Evolutionary conservation across 768 basidiomycete genomes (phyloP).

Genomic region (Tulasnella sp.): DNA sequence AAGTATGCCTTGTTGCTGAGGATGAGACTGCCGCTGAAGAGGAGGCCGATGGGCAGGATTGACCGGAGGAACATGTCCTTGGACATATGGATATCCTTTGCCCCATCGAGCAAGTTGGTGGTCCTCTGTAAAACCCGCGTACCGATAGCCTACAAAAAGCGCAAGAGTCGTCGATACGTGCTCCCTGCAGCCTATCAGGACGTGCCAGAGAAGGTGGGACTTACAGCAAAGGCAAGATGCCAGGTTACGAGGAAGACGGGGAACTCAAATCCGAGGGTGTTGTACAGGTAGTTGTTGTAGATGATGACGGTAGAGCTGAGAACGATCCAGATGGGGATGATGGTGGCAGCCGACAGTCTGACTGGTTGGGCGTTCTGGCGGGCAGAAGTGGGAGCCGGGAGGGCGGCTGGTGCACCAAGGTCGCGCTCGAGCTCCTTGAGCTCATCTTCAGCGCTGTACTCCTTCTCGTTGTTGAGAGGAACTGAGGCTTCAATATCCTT

Average conservation of each 20-base stretch:
- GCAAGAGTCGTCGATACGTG: neutral
- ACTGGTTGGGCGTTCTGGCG: conserved; percentile 21
- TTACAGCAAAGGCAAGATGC: conserved; percentile 67
- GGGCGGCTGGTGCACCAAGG: conserved; percentile 15
- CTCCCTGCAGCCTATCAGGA: conserved; percentile 30
- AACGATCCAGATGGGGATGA: conserved; percentile 90
- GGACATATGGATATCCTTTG: conserved; percentile 73
- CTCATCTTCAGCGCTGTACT: conserved; percentile 27
- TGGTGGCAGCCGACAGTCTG: conserved; percentile 48
- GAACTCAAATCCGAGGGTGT: conserved; percentile 74
- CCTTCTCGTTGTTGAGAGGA: conserved; percentile 23
- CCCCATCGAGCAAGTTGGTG: conserved; percentile 72
- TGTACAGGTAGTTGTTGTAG: conserved; percentile 92
- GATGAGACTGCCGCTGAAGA: conserved; percentile 90
- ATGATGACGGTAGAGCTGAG: conserved; percentile 88
- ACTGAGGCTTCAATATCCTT: conserved; percentile 28
- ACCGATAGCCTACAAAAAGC: conserved; percentile 58
- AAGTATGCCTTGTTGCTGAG: conserved; percentile 91
- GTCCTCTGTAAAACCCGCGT: conserved; percentile 80
- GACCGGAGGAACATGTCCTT: conserved; percentile 73
- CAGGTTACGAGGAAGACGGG: conserved; percentile 92
- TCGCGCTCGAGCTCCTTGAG: conserved; percentile 30
- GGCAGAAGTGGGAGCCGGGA: neutral
- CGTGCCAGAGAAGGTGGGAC: conserved; percentile 34
- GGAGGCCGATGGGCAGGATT: conserved; percentile 87